phyloP scores from a whole-genome alignment of 1,284 basidiomycete genomes.

The Wolfiporia cocos region DNA sequence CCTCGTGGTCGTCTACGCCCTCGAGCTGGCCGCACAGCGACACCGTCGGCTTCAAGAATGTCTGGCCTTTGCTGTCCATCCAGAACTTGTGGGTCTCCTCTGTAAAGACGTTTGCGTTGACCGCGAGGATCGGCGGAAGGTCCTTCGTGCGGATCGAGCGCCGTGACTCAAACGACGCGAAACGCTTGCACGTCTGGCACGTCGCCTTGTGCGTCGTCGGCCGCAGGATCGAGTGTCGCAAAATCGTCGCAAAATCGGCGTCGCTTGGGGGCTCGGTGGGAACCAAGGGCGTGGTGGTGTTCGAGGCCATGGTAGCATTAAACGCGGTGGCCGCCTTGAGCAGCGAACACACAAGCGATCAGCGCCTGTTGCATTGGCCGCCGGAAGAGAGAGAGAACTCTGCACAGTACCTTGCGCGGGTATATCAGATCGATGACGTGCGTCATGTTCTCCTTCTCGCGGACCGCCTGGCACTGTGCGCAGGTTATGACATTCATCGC shows the following conservation, averaged over 20 bases:
- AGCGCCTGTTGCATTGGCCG: too few species aligned
- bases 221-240: constrained; percentile 76
- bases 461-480: constrained; percentile 63
- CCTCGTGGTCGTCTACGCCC: constrained; percentile 50
- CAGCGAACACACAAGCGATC: neutral
- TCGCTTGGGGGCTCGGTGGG: constrained; percentile 44
- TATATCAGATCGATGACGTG: constrained; percentile 89
- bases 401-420: constrained; percentile 66
- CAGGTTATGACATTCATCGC: constrained; percentile 76
- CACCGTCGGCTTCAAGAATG: constrained; percentile 51
- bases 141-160: constrained; percentile 64
- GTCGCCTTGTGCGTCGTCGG: constrained; percentile 82
- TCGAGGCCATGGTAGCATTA: neutral
- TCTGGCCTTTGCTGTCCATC: constrained; percentile 56
- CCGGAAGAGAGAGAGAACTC: neutral
- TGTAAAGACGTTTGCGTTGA: constrained; percentile 82
- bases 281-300: constrained; percentile 12
- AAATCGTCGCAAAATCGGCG: constrained; percentile 63
- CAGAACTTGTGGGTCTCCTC: constrained; percentile 76
- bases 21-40: constrained; percentile 53
- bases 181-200: constrained; percentile 80
- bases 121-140: constrained; percentile 81
- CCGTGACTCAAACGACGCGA: constrained; percentile 66
- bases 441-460: constrained; percentile 69
- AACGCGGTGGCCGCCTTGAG: neutral